Conservation (phyloP, 192 early-diverging fungal genomes). For the Phlyctochytrium planicorne region DNA sequence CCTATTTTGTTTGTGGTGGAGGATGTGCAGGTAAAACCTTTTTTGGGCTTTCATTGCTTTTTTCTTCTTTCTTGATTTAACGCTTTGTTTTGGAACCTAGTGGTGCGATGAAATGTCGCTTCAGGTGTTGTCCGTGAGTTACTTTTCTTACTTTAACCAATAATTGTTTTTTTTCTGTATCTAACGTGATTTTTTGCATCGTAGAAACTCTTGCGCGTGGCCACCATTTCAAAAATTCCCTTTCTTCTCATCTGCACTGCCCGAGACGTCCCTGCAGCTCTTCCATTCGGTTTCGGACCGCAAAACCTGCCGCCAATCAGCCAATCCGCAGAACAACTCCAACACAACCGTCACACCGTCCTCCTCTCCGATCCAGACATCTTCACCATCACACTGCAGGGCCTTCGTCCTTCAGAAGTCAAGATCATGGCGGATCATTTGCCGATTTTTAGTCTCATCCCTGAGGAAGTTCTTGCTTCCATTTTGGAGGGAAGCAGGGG, state of each 20-base stretch:
- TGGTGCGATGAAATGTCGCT: background rate
- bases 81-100: no score
- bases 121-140: background rate
- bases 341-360: no score
- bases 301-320: no score
- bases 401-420: background rate
- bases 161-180: no score
- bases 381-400: background rate
- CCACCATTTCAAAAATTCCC: background rate
- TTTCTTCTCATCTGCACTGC: background rate
- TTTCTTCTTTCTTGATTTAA: background rate
- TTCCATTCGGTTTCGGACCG: no score
- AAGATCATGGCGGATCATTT: background rate
- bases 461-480: background rate
- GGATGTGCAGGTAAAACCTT: background rate
- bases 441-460: background rate
- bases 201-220: background rate
- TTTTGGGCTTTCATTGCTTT: background rate
- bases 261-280: no score
- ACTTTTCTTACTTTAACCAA: background rate
- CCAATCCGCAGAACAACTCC: no score
- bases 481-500: background rate
- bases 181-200: no score
- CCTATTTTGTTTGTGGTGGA: background rate
- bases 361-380: conserved; percentile 1